phyloP scores from a whole-genome alignment of 2,329 filamentous ascomycete genomes.

The Talaromyces piceae region DNA sequence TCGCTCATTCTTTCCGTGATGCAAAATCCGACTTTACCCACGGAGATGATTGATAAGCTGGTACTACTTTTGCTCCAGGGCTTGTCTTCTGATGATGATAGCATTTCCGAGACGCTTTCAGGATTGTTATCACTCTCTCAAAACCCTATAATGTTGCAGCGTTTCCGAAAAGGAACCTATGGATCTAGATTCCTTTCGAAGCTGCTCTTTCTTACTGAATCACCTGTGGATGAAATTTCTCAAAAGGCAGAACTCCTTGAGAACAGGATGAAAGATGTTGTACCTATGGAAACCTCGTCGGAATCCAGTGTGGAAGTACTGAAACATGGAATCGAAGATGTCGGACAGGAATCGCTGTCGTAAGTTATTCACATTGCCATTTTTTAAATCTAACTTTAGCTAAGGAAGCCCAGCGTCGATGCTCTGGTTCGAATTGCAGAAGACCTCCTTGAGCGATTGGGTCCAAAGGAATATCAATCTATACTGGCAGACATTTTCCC shows the following conservation, averaged over 20 bases:
- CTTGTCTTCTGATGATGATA: constrained; percentile 32
- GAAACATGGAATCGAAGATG: constrained; percentile 43
- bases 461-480: constrained; percentile 20
- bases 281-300: constrained; percentile 33
- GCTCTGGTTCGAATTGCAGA: constrained; percentile 49
- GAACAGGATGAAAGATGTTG: constrained; percentile 25
- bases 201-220: constrained; percentile 48
- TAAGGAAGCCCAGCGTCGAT: constrained; percentile 43
- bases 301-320: constrained; percentile 47
- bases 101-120: constrained; percentile 30
- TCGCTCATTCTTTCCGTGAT: constrained; percentile 30
- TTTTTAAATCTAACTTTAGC: constrained; percentile 11
- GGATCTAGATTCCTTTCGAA: constrained; percentile 46
- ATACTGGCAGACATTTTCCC: constrained; percentile 52
- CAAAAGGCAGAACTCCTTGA: constrained; percentile 31
- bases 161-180: constrained; percentile 37
- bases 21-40: constrained; percentile 29
- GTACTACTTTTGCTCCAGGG: constrained; percentile 33
- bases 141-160: constrained; percentile 35
- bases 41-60: constrained; percentile 27
- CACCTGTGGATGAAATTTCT: constrained; percentile 44
- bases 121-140: constrained; percentile 42
- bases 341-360: constrained; percentile 38
- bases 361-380: constrained; percentile 21
- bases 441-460: constrained; percentile 36